Conservation (phyloP, 2,329 filamentous ascomycete species). For the Fulvia fulva region DNA sequence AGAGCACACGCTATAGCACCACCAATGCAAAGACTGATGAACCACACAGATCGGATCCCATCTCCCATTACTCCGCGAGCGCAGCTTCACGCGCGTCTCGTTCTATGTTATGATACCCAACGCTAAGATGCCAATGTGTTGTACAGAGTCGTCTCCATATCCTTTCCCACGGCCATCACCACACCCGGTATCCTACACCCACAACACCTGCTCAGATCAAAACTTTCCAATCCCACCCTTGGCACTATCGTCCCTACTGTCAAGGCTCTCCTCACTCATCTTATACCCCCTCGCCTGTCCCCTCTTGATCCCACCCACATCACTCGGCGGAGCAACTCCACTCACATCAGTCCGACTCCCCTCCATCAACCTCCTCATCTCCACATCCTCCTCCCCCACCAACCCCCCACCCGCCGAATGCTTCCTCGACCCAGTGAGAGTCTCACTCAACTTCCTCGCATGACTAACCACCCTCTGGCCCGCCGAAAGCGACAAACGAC, state of each 20-base stretch:
- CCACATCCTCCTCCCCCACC: not conserved
- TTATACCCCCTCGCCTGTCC: not conserved
- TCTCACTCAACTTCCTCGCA: conserved; percentile 1
- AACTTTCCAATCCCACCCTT: not conserved
- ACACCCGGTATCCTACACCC: not conserved
- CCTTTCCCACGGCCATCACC: not conserved
- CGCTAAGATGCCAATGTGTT: not conserved
- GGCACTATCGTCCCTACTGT: not conserved
- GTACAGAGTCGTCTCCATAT: not conserved
- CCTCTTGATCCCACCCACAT: not conserved
- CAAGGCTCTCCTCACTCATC: not conserved
- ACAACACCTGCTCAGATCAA: not conserved
- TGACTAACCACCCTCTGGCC: not conserved
- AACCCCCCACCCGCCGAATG: not conserved
- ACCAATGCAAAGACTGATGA: conserved; percentile 2
- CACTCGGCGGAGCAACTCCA: not conserved
- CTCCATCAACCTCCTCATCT: conserved; percentile 7
- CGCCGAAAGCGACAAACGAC: conserved; percentile 3
- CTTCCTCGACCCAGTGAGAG: not conserved
- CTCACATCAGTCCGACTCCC: not conserved
- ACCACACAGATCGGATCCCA: not conserved
- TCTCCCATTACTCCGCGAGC: not conserved
- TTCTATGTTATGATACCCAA: conserved; percentile 1
- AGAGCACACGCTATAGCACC: not conserved
- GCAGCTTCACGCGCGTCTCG: not conserved